Percentiles rank a stretch among this genome's conserved stretches.
These are phyloP conservation scores for Coemansia sp. DNA, from an alignment of 192 early-diverging fungal genomes.

Conservation along the genomic window DNA sequence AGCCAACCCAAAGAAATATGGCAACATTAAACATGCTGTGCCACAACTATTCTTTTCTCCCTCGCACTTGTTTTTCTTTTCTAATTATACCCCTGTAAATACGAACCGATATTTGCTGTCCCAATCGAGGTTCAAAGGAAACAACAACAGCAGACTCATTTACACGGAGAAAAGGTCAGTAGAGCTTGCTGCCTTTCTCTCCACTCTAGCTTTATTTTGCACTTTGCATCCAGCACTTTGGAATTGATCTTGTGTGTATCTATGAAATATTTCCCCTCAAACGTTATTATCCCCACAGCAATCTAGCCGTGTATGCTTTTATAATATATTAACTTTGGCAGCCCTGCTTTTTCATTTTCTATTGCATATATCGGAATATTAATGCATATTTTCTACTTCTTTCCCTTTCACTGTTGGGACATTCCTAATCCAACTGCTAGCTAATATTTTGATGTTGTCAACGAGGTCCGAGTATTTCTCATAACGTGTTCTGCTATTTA, in stretches of 20 bases:
- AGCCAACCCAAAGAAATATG: not conserved
- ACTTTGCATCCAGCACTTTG: not conserved
- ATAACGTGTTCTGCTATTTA: too few relatives aligned
- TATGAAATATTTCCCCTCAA: not conserved
- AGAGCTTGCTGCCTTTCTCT: not conserved
- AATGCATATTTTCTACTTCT: slow-evolving; percentile 1
- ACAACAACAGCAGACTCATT: too few relatives aligned
- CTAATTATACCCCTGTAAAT: not conserved
- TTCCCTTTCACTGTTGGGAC: not conserved
- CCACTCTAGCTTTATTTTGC: not conserved
- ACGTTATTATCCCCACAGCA: not conserved
- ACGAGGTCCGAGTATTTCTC: too few relatives aligned
- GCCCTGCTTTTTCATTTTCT: not conserved
- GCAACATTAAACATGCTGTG: not conserved
- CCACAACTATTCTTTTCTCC: not conserved
- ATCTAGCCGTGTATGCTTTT: slow-evolving; percentile 8
- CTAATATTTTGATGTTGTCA: too few relatives aligned
- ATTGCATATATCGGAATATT: slow-evolving; percentile 9
- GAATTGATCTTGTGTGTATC: not conserved
- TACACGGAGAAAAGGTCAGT: too few relatives aligned
- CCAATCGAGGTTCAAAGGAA: too few relatives aligned
- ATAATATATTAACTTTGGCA: slow-evolving; percentile 1
- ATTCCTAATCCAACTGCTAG: not conserved
- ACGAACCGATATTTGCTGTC: too few relatives aligned
- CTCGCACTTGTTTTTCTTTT: not conserved